These are phyloP conservation scores for Boehmeria nivea DNA, from an alignment of 306 rosid genomes.

Conservation along the genomic window DNA sequence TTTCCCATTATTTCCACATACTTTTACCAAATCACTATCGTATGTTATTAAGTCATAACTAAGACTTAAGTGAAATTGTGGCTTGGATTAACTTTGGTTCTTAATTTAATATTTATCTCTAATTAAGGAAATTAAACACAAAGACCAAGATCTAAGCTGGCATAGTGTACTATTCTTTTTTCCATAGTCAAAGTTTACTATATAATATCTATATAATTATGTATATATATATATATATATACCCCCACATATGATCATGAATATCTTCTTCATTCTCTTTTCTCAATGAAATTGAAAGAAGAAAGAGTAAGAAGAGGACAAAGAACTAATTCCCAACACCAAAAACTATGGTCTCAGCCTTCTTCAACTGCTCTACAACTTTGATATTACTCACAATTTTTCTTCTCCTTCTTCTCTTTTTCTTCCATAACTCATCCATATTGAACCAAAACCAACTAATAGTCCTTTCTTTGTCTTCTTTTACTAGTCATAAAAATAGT, in stretches of 20 bases:
- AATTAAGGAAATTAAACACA: not conserved
- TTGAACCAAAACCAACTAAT: constrained; percentile 6
- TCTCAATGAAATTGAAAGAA: not conserved
- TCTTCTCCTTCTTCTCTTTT: constrained; percentile 10
- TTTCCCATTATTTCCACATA: too few species aligned
- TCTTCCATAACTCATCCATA: not conserved
- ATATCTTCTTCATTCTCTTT: not conserved
- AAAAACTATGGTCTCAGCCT: constrained; percentile 14
- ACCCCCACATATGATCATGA: not conserved
- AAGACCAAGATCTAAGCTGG: constrained; percentile 1
- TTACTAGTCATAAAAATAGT: not conserved
- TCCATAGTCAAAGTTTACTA: constrained; percentile 3
- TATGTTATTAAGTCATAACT: too few species aligned
- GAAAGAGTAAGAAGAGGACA: not conserved
- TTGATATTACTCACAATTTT: not conserved
- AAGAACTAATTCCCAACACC: not conserved
- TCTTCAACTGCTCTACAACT: constrained; percentile 12
- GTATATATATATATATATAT: not conserved
- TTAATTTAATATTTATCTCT: too few species aligned
- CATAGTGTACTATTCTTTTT: not conserved
- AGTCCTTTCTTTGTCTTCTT: constrained; percentile 11
- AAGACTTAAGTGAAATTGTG: too few species aligned
- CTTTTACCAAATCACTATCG: too few species aligned
- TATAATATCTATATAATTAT: not conserved
- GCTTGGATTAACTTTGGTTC: too few species aligned